Base-by-base conservation (phyloP, 2,329 filamentous ascomycete genomes). In the Capronia americana region DNA sequence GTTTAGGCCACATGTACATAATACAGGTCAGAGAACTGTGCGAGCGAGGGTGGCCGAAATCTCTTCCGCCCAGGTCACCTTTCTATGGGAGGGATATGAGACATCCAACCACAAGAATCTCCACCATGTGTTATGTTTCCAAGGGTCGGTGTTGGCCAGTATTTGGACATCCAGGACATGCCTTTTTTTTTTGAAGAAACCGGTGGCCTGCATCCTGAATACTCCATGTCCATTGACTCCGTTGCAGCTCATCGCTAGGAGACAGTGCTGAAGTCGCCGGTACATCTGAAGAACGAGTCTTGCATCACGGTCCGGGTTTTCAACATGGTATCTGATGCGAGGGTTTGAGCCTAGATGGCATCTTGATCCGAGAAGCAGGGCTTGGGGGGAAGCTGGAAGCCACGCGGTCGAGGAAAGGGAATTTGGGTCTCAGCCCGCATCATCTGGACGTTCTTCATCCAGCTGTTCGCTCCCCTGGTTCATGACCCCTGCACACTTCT, bases 401-500 rank as follows among this genome's bases (percentile, higher is more conserved):
- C 38, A 8, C 3, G 17, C 4, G 17, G 17, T 44, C 17, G 10
- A 34, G 2, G 20, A 17, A 20, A 2, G 14, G 7, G 6, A n/a
- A n/a, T 17, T 44, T 53, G 10, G 48, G 23, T 26, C 4, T 65
- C 57, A 65, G 8, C 50, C 50, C 5, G 57, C 44, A 34, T 67
- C 65, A 23, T 38, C 50, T 41, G 28, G 41, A 17, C 54, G 46
- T 32, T 28, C 56, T 30, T 61, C 48, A 38, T 57, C 44, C 23
- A 28, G 11, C 8, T 51, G n/a, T 41, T 54, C 46, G 41, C 54
- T 50, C 17, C n/a, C 20, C n/a, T 5, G 30, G n/a, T 38, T 67
- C 76, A 83, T 79, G 23, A 77, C 72, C 28, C 76, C 76, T 62
- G 78, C 75, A 69, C 81, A 83, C 14, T 76, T 73, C 17, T 72